Evolutionary conservation across 352 stramenopile genomes (phyloP).

Genomic region (Pythium guiyangense): DNA sequence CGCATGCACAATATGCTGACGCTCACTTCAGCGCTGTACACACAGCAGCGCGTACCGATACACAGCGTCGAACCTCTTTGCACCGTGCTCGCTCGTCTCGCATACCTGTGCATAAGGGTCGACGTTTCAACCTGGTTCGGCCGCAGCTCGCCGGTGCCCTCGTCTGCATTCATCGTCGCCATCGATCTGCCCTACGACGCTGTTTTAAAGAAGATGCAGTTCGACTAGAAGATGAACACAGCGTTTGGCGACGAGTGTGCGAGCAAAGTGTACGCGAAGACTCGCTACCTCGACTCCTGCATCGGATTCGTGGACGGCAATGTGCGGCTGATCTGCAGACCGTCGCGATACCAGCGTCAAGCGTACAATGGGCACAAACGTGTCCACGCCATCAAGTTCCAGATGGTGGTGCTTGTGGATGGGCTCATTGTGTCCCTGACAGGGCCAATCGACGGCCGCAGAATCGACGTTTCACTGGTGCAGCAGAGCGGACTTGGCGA

Average conservation of each 20-base stretch:
- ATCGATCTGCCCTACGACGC: background rate
- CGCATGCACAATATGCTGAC: background rate
- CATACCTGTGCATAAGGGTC: background rate
- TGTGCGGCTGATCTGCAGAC: background rate
- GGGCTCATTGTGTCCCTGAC: background rate
- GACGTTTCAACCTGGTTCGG: background rate
- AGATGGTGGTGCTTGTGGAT: background rate
- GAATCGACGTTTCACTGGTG: background rate
- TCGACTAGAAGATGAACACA: background rate
- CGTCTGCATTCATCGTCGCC: background rate
- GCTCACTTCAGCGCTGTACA: background rate
- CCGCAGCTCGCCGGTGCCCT: background rate
- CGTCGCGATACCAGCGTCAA: background rate
- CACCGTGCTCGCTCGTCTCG: background rate
- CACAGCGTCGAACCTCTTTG: background rate
- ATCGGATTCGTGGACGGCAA: background rate
- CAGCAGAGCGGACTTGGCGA: background rate
- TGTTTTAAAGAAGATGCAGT: background rate
- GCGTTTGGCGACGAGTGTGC: background rate
- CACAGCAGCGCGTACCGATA: background rate
- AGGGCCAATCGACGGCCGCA: background rate
- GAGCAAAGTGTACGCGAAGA: background rate
- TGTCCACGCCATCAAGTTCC: background rate
- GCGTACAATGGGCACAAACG: background rate
- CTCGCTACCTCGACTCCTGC: background rate